These are phyloP conservation scores for Cerioporus squamosus DNA, from an alignment of 1,284 basidiomycete genomes.

Conservation along the genomic window DNA sequence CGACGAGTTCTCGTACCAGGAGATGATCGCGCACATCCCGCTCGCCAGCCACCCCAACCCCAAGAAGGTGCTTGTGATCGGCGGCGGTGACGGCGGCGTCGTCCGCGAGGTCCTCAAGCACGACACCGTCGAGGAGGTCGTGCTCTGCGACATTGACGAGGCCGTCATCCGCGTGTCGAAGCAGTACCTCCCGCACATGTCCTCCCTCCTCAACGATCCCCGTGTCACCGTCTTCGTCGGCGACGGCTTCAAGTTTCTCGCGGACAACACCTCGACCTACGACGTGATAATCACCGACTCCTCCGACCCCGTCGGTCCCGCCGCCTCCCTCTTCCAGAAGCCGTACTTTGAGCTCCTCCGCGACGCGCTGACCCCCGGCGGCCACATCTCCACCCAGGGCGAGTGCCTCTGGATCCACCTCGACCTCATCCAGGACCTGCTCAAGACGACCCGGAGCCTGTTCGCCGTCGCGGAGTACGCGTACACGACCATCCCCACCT, in stretches of 20 bases:
- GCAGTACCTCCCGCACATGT: conserved; percentile 94
- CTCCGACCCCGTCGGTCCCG: conserved; percentile 97
- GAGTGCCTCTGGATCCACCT: conserved; percentile 98
- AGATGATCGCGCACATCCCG: conserved; percentile 98
- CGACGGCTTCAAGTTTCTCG: conserved; percentile 97
- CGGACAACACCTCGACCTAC: conserved; percentile 88
- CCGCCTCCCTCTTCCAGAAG: conserved; percentile 93
- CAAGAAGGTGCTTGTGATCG: conserved; percentile 94
- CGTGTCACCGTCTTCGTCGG: conserved; percentile 91
- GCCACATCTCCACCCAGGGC: conserved; percentile 95
- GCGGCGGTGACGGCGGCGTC: conserved; percentile 96
- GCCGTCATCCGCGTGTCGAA: conserved; percentile 97
- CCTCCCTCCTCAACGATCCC: conserved; percentile 80
- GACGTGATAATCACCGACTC: conserved; percentile 99
- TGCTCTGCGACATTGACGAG: conserved; percentile 99
- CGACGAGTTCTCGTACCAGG: conserved; percentile 99
- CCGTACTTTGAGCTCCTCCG: conserved; percentile 96
- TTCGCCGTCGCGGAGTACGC: conserved; percentile 93
- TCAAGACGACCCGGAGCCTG: conserved; percentile 73
- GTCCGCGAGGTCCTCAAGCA: conserved; percentile 98
- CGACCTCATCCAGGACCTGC: conserved; percentile 83
- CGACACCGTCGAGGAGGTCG: conserved; percentile 88
- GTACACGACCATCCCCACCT: conserved; percentile 96
- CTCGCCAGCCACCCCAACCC: conserved; percentile 97
- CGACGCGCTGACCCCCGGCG: conserved; percentile 88